Evolutionary conservation across 2,329 filamentous ascomycete species (phyloP).

Genomic region (Graphium sp.): DNA sequence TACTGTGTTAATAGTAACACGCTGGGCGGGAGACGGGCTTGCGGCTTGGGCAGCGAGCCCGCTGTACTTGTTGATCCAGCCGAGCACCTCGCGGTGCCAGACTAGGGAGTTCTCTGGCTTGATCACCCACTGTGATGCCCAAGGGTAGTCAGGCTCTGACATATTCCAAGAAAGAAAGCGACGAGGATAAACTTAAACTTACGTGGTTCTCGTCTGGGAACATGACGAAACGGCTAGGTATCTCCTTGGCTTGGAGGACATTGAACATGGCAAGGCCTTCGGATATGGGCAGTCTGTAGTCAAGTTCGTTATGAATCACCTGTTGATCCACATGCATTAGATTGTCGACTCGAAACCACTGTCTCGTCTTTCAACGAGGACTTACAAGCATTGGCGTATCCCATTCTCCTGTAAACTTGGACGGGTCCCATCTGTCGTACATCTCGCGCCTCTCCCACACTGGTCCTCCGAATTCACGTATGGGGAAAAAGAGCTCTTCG

Average conservation of each 20-base stretch:
- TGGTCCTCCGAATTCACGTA: conserved; percentile 49
- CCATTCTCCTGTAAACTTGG: conserved; percentile 52
- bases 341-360: neutral
- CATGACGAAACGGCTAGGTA: conserved; percentile 62
- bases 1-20: no score
- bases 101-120: conserved; percentile 83
- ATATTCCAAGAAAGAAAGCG: neutral
- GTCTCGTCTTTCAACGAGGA: conserved; percentile 4
- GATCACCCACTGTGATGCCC: conserved; percentile 66
- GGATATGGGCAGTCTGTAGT: conserved; percentile 73
- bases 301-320: conserved; percentile 72
- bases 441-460: conserved; percentile 43
- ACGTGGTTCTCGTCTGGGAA: conserved; percentile 62
- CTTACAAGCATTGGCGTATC: conserved; percentile 66
- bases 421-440: conserved; percentile 57
- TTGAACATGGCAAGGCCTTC: conserved; percentile 82
- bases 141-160: no score
- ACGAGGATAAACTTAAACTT: conserved; percentile 8
- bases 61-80: conserved; percentile 54
- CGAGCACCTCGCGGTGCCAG: conserved; percentile 77
- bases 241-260: conserved; percentile 55
- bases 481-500: conserved; percentile 55
- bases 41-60: no score
- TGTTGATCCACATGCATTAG: conserved; percentile 5
- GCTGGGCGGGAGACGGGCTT: no score